Base-by-base conservation (phyloP, 2,329 filamentous ascomycete species). In the Talaromyces sp. region DNA sequence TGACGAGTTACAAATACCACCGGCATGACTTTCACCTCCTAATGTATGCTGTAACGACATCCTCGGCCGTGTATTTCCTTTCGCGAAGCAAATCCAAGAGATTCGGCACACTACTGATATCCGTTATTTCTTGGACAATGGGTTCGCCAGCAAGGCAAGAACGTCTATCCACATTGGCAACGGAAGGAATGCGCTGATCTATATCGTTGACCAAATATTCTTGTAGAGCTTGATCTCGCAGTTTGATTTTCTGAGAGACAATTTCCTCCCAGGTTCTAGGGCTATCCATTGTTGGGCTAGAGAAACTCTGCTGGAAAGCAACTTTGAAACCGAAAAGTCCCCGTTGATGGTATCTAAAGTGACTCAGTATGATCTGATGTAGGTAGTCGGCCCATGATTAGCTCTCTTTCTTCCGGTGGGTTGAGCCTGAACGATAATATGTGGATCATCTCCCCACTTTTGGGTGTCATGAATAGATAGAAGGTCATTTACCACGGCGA, bases 1-100 rank as follows among this genome's bases (percentile, higher is more conserved):
- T 45, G 16, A 22, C 14, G 14, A 6, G 37, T 27, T 1, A 22
- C 3, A 0, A 9, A 56, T 56, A 3, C 39, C 19, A 3, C 52
- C 8, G 33, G 27, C n/a, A 24, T 7, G 13, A 37, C 47, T 60
- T 13, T 37, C 3, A 78, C 76, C 76, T 74, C 69, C 69, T 69
- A 54, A 79, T 75, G 68, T 76, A 78, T 33, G 70, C 73, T 24
- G 50, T 62, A 24, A 65, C 66, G 9, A 76, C 73, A 24, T 74
- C 68, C 49, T 75, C 72, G 6, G 73, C 75, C 3, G 65, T 72
- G 14, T 72, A 71, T 35, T 71, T 69, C 3, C 73, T 72, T 10
- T 64, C 65, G 43, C 68, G 64, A 7, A 76, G 59, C 3, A 59
- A 47, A 5, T 69, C 64, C 0, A 73, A 49, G 14, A 79, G 49